Conservation (phyloP, 2,329 filamentous ascomycete genomes). For the Diplodia intermedia region DNA sequence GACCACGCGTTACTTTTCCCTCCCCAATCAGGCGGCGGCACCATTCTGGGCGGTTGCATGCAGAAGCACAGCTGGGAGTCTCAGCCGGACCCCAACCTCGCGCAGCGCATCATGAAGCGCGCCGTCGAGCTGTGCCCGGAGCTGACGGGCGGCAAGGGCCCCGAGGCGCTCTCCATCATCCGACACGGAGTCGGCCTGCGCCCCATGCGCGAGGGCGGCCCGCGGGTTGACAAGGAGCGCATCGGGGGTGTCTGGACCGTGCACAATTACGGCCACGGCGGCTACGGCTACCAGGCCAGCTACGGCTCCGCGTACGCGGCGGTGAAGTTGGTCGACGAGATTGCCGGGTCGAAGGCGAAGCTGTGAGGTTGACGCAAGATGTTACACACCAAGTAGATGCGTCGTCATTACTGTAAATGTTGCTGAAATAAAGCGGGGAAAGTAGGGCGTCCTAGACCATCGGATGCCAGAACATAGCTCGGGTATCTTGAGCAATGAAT, state of each 20-base stretch:
- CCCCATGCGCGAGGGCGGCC: constrained; percentile 75
- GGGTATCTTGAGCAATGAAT: too few species aligned
- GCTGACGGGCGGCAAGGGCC: constrained; percentile 69
- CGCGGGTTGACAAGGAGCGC: constrained; percentile 75
- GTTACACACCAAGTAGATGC: neutral
- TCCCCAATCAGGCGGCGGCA: constrained; percentile 68
- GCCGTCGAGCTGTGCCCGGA: constrained; percentile 69
- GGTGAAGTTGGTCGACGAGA: constrained; percentile 47
- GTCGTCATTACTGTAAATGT: neutral
- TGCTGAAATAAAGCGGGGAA: neutral
- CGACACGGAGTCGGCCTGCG: constrained; percentile 83
- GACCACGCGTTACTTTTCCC: neutral
- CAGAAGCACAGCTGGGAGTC: constrained; percentile 81
- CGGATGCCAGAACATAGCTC: neutral
- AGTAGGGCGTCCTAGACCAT: neutral
- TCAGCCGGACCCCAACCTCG: constrained; percentile 78
- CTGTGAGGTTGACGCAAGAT: constrained; percentile 35
- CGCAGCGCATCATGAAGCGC: constrained; percentile 84
- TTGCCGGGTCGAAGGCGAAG: constrained; percentile 39
- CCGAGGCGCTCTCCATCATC: constrained; percentile 76
- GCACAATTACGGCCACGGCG: constrained; percentile 81
- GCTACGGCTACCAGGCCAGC: constrained; percentile 71
- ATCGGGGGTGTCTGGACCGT: constrained; percentile 64
- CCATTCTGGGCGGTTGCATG: constrained; percentile 85
- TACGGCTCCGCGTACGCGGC: constrained; percentile 54